Evolutionary conservation across 2,329 filamentous ascomycete species (phyloP), one percentile per base, ranked within the genome.

Genomic region (Fusarium incarnatum): DNA sequence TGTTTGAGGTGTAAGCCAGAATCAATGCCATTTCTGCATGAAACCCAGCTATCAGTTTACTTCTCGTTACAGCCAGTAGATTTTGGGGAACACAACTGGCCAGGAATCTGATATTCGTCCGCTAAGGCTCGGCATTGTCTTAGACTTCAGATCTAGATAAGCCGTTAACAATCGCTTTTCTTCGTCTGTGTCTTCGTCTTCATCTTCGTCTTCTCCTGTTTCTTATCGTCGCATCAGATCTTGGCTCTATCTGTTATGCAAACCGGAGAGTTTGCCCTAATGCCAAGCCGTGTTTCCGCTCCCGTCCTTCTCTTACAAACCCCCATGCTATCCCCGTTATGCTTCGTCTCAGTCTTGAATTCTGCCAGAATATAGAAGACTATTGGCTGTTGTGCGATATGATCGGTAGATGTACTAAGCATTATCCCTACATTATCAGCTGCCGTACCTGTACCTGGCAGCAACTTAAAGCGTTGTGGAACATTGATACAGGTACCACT

Each of bases 271-370:
- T 56, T 50, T 64, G 50, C 45, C 37, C 45, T 44, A 53, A 47
- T 25, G 46, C 28, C 56, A 46, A 61, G 46, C 27, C 50, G 25
- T 64, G 47, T 63, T 34, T 47, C 50, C 45, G 42, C 55, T 46
- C 59, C 64, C 32, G 37, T 28, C 59, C 23, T 41, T 57, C 50
- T 71, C 67, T 71, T 55, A 71, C 56, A 56, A 27, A 53, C 54
- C 27, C 52, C 59, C 49, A 48, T 65, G 53, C 59, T 61, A 60
- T 46, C 50, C 69, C 57, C 67, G 52, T 57, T 48, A 59, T 55
- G 23, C 48, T 65, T 66, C 70, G 68, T 73, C 73, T 75, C 71
- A 72, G 60, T 47, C 37, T 23, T 56, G 5, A n/a, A 34, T 56
- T 56, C 27, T 45, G 25, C 32, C 44, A 52, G 25, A 60, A 60